Base-by-base conservation (phyloP, 2,329 filamentous ascomycete genomes). In the Penicillium sp. region DNA sequence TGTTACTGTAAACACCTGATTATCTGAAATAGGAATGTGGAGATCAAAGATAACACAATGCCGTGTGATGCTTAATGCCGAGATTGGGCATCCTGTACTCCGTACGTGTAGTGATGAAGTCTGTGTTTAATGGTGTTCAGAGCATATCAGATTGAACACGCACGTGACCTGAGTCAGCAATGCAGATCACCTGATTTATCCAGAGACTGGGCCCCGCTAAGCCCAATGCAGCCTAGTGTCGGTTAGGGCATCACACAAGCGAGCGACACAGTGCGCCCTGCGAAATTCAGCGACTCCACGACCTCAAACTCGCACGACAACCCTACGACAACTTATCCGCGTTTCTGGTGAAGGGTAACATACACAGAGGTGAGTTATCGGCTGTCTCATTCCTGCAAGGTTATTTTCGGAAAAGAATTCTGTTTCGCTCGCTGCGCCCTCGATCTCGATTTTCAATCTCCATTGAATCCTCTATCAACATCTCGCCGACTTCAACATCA, bases 261-360 rank as follows among this genome's bases (percentile, higher is more conserved):
- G 73, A 75, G 71, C 69, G 68, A 75, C 72, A 74, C 62, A 62
- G 49, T 63, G 63, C 57, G 63, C 56, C 59, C 65, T 73, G 73
- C 72, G 69, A 75, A 76, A 74, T 76, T 76, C 73, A 61, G 68
- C 64, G 66, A 71, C 62, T 64, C 73, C 69, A 74, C 69, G 67
- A 74, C 69, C 68, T 69, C 65, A 69, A 66, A 70, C 70, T 65
- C 67, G 66, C 66, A 65, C 71, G 71, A 75, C 71, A 65, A 70
- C 68, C 70, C 67, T 71, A 68, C 70, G 68, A 73, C 69, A 65
- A 65, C 67, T 67, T 69, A 70, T 67, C 66, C 70, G 71, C 71
- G 72, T 72, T 72, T 71, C 67, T 72, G 74, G 74, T 75, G 72
- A 75, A 76, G 73, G 73, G 73, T 73, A 74, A 67, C 71, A 71